A percentile compares a stretch with the other conserved stretches of the same genome.
Conservation (phyloP, 106 monocot species). For the Dioscorea alata region DNA sequence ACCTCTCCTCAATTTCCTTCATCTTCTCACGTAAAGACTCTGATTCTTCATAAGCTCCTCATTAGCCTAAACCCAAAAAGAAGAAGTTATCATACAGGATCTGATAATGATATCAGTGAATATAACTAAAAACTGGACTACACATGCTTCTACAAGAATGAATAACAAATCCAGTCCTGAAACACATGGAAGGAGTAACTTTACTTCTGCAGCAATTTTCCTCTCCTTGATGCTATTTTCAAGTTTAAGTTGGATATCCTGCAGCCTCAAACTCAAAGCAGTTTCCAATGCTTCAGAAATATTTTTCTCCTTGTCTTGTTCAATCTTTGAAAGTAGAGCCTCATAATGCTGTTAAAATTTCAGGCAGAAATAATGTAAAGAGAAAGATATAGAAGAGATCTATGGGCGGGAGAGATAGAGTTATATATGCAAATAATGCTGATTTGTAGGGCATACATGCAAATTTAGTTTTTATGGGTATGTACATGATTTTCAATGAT, state of each 20-base stretch:
- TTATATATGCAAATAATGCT: too few species aligned
- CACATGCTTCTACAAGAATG: not conserved
- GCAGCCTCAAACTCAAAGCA: slow-evolving; percentile 50
- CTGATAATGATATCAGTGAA: not conserved
- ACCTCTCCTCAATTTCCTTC: slow-evolving; percentile 82
- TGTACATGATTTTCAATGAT: too few species aligned
- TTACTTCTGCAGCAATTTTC: slow-evolving; percentile 54
- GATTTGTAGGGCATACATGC: too few species aligned
- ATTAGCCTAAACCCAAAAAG: slow-evolving; percentile 50
- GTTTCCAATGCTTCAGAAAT: slow-evolving; percentile 67
- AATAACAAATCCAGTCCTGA: not conserved
- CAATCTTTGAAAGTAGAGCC: slow-evolving; percentile 53
- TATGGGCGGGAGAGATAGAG: too few species aligned
- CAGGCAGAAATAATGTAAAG: not conserved
- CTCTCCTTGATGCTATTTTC: slow-evolving; percentile 53
- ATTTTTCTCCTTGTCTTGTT: slow-evolving; percentile 38
- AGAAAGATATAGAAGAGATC: too few species aligned
- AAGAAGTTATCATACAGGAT: slow-evolving; percentile 1
- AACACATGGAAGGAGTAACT: not conserved
- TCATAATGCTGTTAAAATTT: slow-evolving; percentile 72
- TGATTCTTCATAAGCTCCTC: slow-evolving; percentile 67
- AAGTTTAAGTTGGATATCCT: slow-evolving; percentile 55
- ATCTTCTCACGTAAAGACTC: slow-evolving; percentile 49
- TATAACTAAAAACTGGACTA: not conserved
- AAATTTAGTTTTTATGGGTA: too few species aligned